phyloP scores from a whole-genome alignment of 2,329 filamentous ascomycete species.

The Talaromyces sp. region DNA sequence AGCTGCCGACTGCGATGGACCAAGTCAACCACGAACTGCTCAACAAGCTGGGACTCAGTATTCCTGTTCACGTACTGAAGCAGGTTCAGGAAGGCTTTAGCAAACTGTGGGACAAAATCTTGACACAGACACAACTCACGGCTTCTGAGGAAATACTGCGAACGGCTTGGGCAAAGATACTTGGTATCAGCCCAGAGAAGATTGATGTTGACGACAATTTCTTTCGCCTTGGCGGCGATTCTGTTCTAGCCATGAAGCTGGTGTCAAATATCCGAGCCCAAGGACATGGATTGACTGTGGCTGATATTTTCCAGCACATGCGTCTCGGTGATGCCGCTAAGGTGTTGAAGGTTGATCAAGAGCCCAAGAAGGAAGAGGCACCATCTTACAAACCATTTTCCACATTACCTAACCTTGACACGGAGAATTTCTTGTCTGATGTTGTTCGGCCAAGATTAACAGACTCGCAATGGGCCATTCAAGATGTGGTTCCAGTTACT shows the following conservation, averaged over 20 bases:
- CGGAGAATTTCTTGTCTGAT: constrained; percentile 40
- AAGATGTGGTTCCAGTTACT: constrained; percentile 56
- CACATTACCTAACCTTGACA: not conserved
- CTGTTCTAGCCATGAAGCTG: constrained; percentile 57
- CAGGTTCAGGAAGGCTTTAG: constrained; percentile 9
- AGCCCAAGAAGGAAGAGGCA: constrained; percentile 23
- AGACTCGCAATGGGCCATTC: constrained; percentile 47
- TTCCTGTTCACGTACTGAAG: not conserved
- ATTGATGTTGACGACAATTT: constrained; percentile 57
- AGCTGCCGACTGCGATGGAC: constrained; percentile 28
- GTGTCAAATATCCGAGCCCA: constrained; percentile 45
- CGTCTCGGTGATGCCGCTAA: constrained; percentile 53
- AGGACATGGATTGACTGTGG: constrained; percentile 45
- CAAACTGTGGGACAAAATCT: not conserved
- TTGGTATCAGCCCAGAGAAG: constrained; percentile 29
- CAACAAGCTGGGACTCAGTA: not conserved
- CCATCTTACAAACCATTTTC: constrained; percentile 4
- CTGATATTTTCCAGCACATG: constrained; percentile 49
- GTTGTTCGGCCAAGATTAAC: constrained; percentile 49
- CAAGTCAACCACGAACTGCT: constrained; percentile 11
- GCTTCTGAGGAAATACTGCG: constrained; percentile 30
- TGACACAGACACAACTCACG: not conserved
- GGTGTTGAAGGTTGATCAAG: constrained; percentile 41
- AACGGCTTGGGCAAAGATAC: constrained; percentile 8
- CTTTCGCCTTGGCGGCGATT: constrained; percentile 59